Evolutionary conservation across 495 filamentous ascomycete species (phyloP), one percentile per base, ranked within the genome.

Genomic region (Hypoxylon fragiforme): DNA sequence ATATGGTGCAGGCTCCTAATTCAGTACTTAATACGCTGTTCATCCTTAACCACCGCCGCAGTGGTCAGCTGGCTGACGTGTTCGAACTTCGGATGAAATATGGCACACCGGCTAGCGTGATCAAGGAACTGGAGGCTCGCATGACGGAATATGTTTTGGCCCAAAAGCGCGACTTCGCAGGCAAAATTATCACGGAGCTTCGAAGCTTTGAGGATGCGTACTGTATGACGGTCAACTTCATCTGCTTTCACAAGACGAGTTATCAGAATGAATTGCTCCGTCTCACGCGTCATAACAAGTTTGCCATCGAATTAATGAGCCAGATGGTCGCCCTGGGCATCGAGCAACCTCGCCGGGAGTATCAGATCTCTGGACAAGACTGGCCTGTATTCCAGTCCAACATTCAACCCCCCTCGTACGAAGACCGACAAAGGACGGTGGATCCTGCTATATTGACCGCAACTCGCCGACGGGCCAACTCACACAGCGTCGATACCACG

Each of bases 191-290:
- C 38, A 97, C 94, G 1, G 92, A 97, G 64, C 77, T 98, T 19
- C 80, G 82, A 12, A 87, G 76, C 13, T 77, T 81, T 50, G 74
- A 78, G 50, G 76, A 77, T 64, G 80, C 75, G 43, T 78, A 77
- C 65, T 76, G 66, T 30, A 80, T 97, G 60, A 96, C 88, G 7
- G 78, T 98, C 50, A 97, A 97, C 69, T 85, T 98, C 44, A 87
- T 97, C 56, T 97, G 96, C 74, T 96, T 97, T 74, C 96, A 96
- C 78, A 98, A 97, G 68, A 90, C 87, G 43, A 96, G 79, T 58
- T 85, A 76, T 64, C 92, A 97, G 63, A 97, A 97, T 71, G 94
- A 98, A 65, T 78, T 92, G 36, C 77, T 96, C 16, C 90, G 94
- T 68, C 79, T 98, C 1, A 87, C 85, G 51, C 83, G 94, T 12